Percentiles rank a stretch among this genome's conserved stretches.
Evolutionary conservation across 176 grass and related monocot species (phyloP).

Genomic region (Phragmites australis): DNA sequence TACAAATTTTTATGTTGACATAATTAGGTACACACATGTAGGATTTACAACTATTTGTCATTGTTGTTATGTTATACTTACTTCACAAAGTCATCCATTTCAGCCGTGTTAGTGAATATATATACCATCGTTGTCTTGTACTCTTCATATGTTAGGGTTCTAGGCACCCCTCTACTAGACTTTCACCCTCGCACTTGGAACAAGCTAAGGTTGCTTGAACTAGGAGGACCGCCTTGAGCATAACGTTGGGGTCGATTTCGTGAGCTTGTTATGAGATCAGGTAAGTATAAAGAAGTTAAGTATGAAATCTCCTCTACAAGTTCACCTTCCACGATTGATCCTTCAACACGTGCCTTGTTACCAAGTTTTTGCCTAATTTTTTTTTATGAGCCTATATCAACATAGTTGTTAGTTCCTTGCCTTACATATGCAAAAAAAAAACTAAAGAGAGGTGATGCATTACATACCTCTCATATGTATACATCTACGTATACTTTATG

Average conservation of each 20-base stretch:
- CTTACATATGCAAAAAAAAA: background rate
- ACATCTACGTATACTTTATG: constrained; percentile 31
- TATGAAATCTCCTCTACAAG: constrained; percentile 6
- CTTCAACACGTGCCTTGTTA: constrained; percentile 32
- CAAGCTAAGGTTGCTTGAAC: background rate
- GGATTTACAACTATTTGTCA: background rate
- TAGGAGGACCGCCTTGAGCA: background rate
- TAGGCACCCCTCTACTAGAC: background rate
- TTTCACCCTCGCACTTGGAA: constrained; percentile 20
- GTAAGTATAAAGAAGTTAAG: constrained; percentile 6
- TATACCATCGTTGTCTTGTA: constrained; percentile 12
- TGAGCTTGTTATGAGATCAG: background rate
- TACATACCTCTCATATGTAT: constrained; percentile 14
- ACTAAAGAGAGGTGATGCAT: fast-evolving
- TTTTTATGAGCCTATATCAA: constrained; percentile 4
- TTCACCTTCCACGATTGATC: constrained; percentile 4
- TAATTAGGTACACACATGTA: no score
- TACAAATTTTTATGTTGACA: background rate
- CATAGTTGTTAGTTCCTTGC: background rate
- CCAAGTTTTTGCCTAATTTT: background rate
- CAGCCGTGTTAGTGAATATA: background rate
- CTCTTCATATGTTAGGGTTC: background rate
- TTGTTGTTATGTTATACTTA: background rate
- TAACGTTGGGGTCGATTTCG: background rate
- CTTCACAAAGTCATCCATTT: constrained; percentile 28